Evolutionary conservation across 129 eudicot species (phyloP).

Genomic region (Chrysanthemum seticuspe): DNA sequence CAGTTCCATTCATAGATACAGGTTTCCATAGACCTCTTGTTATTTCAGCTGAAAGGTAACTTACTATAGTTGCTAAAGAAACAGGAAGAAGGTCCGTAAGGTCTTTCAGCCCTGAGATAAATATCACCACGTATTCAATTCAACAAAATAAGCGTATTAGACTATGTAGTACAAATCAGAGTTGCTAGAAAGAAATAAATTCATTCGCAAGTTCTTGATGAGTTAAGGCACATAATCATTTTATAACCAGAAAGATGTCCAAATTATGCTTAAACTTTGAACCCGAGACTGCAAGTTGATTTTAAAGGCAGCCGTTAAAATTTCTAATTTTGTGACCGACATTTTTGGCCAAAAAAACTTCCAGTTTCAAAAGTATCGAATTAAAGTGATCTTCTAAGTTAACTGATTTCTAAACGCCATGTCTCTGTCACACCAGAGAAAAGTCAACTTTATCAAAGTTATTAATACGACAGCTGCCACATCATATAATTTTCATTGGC

Average conservation of each 20-base stretch:
- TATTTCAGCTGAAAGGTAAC: constrained; percentile 96
- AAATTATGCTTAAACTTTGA: background rate
- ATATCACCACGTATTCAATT: constrained; percentile 8
- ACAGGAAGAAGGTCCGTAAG: constrained; percentile 96
- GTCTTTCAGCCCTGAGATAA: constrained; percentile 75
- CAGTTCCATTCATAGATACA: constrained; percentile 96
- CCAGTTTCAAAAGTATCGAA: too few relatives aligned
- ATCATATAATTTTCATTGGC: too few relatives aligned
- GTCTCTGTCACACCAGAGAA: too few relatives aligned
- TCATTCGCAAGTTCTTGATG: background rate
- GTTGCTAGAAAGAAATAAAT: constrained; percentile 2
- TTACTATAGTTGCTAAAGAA: constrained; percentile 81
- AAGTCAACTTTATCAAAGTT: too few relatives aligned
- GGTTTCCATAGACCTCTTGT: constrained; percentile 97
- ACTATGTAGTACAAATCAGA: background rate
- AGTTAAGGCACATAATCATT: background rate
- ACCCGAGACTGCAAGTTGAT: background rate
- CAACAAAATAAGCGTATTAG: background rate
- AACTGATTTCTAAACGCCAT: too few relatives aligned
- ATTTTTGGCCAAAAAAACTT: too few relatives aligned
- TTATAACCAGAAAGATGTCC: background rate
- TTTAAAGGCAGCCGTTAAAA: too few relatives aligned
- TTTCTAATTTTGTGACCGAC: too few relatives aligned
- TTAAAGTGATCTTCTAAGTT: too few relatives aligned
- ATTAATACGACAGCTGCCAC: too few relatives aligned